phyloP scores from a whole-genome alignment of 106 monocot species.

The Acorus gramineus region DNA sequence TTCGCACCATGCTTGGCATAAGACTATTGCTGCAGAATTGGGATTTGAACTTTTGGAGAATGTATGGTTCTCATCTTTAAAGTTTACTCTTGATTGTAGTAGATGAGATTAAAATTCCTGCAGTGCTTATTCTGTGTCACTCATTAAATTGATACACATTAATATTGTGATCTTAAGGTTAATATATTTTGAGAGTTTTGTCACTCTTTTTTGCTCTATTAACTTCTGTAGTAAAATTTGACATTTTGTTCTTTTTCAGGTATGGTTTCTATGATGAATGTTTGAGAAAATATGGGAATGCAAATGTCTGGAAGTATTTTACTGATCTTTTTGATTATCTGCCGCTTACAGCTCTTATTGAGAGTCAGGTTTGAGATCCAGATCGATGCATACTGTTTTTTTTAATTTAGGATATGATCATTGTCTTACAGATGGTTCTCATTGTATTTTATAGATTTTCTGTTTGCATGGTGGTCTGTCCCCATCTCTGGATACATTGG shows the following conservation, averaged over 20 bases:
- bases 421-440: background rate
- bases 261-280: constrained; percentile 97
- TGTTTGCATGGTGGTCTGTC: constrained; percentile 88
- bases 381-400: background rate
- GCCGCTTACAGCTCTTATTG: constrained; percentile 86
- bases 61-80: too few species aligned
- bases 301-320: constrained; percentile 97
- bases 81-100: too few species aligned
- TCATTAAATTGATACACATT: too few species aligned
- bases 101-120: too few species aligned
- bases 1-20: too few species aligned
- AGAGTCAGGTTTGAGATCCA: constrained; percentile 54
- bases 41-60: too few species aligned
- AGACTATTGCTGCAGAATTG: too few species aligned
- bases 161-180: too few species aligned
- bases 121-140: too few species aligned
- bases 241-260: constrained; percentile 21
- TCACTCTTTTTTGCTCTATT: too few species aligned
- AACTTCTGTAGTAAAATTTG: too few species aligned
- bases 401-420: background rate
- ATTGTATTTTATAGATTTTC: constrained; percentile 37
- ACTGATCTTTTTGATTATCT: constrained; percentile 90
- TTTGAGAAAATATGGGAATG: constrained; percentile 94
- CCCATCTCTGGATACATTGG: constrained; percentile 78
- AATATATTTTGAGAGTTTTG: too few species aligned